Conservation (phyloP, 371 early-diverging fungal genomes). For the Fennellomyces sp. region DNA sequence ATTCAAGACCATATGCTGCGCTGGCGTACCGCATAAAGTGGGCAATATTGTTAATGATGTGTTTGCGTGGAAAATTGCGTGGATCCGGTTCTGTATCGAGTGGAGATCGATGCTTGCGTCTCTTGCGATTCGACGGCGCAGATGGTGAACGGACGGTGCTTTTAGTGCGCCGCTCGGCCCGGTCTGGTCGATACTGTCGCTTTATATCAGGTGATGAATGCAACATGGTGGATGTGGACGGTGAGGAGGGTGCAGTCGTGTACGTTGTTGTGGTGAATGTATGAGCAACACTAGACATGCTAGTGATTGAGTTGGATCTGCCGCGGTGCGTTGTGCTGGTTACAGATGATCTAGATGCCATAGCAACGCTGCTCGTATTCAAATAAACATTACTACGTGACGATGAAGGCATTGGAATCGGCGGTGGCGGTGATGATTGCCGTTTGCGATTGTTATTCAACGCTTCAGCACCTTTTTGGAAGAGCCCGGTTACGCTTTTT, state of each 20-base stretch:
- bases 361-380: conserved; percentile 1
- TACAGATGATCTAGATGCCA: conserved; percentile 5
- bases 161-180: background rate
- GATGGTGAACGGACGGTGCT: conserved; percentile 13
- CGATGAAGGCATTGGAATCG: conserved; percentile 1
- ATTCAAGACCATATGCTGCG: conserved; percentile 81
- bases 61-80: conserved; percentile 63
- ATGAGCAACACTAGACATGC: conserved; percentile 16
- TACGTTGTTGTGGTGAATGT: conserved; percentile 40
- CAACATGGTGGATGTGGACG: conserved; percentile 2
- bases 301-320: conserved; percentile 37
- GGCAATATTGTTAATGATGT: conserved; percentile 69
- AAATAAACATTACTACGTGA: background rate
- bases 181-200: background rate
- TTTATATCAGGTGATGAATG: too few species aligned
- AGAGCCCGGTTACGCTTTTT: conserved; percentile 17
- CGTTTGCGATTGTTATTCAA: background rate
- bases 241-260: conserved; percentile 9
- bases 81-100: conserved; percentile 23
- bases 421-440: conserved; percentile 2
- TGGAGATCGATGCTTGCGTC: conserved; percentile 7
- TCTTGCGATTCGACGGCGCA: conserved; percentile 7
- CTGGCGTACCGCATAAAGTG: conserved; percentile 80
- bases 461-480: conserved; percentile 18
- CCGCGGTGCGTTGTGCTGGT: conserved; percentile 9